Evolutionary conservation across 768 basidiomycete species (phyloP).

Genomic region (Dioszegia hungarica): DNA sequence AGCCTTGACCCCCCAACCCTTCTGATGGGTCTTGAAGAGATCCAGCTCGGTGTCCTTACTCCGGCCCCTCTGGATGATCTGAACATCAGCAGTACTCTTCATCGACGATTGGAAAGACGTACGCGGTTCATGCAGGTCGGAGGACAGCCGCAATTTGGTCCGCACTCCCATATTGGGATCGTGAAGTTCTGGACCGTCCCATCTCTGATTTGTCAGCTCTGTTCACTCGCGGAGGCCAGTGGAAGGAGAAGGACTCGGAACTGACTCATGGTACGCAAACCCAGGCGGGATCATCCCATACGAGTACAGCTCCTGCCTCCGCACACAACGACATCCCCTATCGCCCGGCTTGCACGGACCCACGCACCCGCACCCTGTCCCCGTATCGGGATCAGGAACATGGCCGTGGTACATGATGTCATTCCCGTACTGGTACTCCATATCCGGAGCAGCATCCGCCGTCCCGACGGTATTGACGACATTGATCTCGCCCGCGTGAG

Average conservation of each 20-base stretch:
- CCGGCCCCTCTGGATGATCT: constrained; percentile 82
- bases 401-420: constrained; percentile 66
- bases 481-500: constrained; percentile 59
- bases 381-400: constrained; percentile 63
- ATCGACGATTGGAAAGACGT: constrained; percentile 22
- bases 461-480: constrained; percentile 69
- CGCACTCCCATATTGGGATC: constrained; percentile 71
- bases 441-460: constrained; percentile 63
- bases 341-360: constrained; percentile 70
- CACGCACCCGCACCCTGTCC: constrained; percentile 68
- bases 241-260: not conserved
- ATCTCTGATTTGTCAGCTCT: constrained; percentile 28
- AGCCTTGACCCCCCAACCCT: constrained; percentile 56
- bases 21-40: constrained; percentile 55
- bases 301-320: constrained; percentile 55
- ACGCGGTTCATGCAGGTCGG: constrained; percentile 79
- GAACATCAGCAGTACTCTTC: not conserved
- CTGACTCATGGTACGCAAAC: constrained; percentile 63
- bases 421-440: constrained; percentile 86
- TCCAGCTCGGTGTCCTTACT: constrained; percentile 60
- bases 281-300: constrained; percentile 51
- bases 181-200: constrained; percentile 54
- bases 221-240: no score
- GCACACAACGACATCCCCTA: constrained; percentile 66
- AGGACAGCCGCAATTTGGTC: constrained; percentile 71